Evolutionary conservation across 352 stramenopile species (phyloP).

Genomic region (Globisporangium okanoganense): DNA sequence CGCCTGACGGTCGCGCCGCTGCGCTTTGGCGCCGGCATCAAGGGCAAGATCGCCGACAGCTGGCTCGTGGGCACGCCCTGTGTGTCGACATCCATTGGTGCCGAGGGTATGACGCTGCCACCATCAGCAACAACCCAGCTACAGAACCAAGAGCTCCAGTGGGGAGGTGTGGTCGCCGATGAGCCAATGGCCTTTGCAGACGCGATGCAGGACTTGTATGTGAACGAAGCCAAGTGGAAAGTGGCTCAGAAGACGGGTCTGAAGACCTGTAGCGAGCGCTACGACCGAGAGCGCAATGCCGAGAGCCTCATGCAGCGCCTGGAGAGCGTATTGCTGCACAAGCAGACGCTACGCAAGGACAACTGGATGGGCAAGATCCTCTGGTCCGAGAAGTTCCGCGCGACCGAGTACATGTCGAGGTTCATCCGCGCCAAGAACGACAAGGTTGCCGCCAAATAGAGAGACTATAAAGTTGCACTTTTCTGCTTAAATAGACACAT

Average conservation of each 20-base stretch:
- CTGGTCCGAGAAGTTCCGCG: constrained; percentile 78
- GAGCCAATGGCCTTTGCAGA: constrained; percentile 35
- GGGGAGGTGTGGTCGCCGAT: constrained; percentile 56
- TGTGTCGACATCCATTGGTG: constrained; percentile 85
- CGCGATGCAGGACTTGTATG: constrained; percentile 45
- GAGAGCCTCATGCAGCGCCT: constrained; percentile 47
- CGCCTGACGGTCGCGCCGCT: constrained; percentile 86
- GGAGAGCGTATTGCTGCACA: constrained; percentile 32
- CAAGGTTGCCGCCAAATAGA: not conserved
- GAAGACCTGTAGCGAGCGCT: constrained; percentile 31
- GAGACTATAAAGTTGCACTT: not conserved
- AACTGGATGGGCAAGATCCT: constrained; percentile 83
- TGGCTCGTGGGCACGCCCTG: constrained; percentile 90
- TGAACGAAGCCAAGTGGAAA: constrained; percentile 33
- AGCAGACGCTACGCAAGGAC: constrained; percentile 18
- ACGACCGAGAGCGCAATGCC: constrained; percentile 46
- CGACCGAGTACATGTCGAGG: constrained; percentile 83
- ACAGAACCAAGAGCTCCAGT: constrained; percentile 13
- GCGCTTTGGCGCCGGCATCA: constrained; percentile 92
- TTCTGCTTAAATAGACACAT: not conserved
- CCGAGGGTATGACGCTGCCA: constrained; percentile 72
- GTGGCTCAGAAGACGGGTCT: constrained; percentile 26
- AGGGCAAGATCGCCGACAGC: constrained; percentile 94
- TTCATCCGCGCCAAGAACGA: constrained; percentile 79
- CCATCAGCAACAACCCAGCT: not conserved